phyloP scores from a whole-genome alignment of 768 basidiomycete genomes.

The Boletus vermiculosoides region DNA sequence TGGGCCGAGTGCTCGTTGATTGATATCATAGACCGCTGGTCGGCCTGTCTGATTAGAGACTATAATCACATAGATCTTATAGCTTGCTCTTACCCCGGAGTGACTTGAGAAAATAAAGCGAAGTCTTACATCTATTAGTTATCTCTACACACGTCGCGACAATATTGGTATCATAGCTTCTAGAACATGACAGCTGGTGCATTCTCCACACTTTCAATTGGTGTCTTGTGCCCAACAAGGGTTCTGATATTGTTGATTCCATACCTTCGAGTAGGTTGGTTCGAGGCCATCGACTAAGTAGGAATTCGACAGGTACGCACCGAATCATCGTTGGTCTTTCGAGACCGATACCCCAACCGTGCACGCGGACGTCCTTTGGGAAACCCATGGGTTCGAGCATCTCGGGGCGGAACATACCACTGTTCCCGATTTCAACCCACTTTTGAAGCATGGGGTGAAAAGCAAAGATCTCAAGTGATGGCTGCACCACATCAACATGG shows the following conservation, averaged over 20 bases:
- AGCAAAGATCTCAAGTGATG: conserved; percentile 96
- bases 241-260: conserved; percentile 97
- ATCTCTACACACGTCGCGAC: not conserved
- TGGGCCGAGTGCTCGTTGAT: not conserved
- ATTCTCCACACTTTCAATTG: conserved; percentile 84
- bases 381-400: conserved; percentile 99
- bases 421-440: conserved; percentile 99
- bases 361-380: conserved; percentile 92
- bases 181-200: conserved; percentile 91
- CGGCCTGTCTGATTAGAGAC: conserved; percentile 2
- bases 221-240: conserved; percentile 95
- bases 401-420: conserved; percentile 99
- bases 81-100: not conserved
- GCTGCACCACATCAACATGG: conserved; percentile 43
- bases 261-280: conserved; percentile 53
- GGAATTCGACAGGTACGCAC: conserved; percentile 41
- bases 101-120: not conserved
- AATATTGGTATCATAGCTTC: conserved; percentile 16
- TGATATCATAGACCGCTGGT: conserved; percentile 3
- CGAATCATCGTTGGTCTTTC: conserved; percentile 99
- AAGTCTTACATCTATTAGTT: conserved; percentile 8
- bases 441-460: conserved; percentile 92
- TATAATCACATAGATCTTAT: not conserved
- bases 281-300: not conserved
- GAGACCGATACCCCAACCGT: conserved; percentile 93